These are phyloP conservation scores for Nicotiana tomentosiformis DNA, from an alignment of 257 asterid species.

Conservation along the genomic window DNA sequence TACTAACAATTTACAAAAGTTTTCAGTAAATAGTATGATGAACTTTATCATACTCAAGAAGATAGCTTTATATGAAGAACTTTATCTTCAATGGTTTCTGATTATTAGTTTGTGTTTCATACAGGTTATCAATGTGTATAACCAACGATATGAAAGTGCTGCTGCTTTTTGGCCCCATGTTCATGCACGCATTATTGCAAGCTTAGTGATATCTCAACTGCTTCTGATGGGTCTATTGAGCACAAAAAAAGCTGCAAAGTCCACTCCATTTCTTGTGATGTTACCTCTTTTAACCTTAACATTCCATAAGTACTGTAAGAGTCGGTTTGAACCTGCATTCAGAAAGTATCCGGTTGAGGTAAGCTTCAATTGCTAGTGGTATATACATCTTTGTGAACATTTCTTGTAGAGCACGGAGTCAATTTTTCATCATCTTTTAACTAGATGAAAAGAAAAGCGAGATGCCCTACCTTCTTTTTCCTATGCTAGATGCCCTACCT, in stretches of 20 bases:
- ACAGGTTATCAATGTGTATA: slow-evolving; percentile 84
- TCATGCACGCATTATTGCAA: slow-evolving; percentile 81
- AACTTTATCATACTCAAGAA: neutral
- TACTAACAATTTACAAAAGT: neutral
- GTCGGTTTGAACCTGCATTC: slow-evolving; percentile 93
- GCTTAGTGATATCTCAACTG: slow-evolving; percentile 83
- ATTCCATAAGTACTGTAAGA: slow-evolving; percentile 88
- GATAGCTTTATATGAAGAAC: neutral
- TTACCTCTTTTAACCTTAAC: slow-evolving; percentile 70
- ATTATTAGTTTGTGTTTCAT: slow-evolving; percentile 4
- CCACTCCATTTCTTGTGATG: slow-evolving; percentile 78
- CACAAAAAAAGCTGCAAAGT: slow-evolving; percentile 78
- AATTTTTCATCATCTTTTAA: too few relatives aligned
- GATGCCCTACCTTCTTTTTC: too few relatives aligned
- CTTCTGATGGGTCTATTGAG: slow-evolving; percentile 79
- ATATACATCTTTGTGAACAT: neutral
- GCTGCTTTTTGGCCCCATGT: slow-evolving; percentile 98
- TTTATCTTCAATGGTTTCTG: neutral
- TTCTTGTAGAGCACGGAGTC: neutral
- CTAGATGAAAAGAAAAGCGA: too few relatives aligned
- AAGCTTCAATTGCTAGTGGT: slow-evolving; percentile 1
- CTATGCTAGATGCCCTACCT: neutral
- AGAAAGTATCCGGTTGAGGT: slow-evolving; percentile 93
- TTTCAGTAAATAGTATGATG: neutral
- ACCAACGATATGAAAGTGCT: slow-evolving; percentile 86